Base-by-base conservation (phyloP, 441 rosid species). In the Euphorbia corollata region DNA sequence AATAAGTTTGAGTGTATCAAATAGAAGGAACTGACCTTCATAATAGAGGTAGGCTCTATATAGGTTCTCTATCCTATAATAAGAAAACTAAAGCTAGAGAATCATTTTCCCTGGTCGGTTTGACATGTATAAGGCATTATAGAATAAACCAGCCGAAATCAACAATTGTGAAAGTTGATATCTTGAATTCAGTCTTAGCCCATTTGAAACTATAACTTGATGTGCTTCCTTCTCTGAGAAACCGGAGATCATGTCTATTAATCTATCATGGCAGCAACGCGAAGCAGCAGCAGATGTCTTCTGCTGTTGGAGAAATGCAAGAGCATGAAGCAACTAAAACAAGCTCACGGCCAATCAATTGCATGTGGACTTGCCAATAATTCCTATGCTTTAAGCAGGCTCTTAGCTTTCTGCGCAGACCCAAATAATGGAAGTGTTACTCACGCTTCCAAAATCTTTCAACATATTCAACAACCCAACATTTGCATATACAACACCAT, bases 401-500 rank as follows among this genome's bases (percentile, higher is more conserved):
- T 82, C 45, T 54, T 84, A 64, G 82, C 79, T 27, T 77, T 80
- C 69, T 81, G 77, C 64, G 71, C 81, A 12, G 63, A 76, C 68
- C 75, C 78, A 15, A 43, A 2, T 38, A 73, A 61, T 36, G 82
- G 73, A 22, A 72, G 75, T 47, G 76, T 82, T 55, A 32, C 36
- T 56, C 66, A 82, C 36, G 76, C 79, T 1, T 68, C 78, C 73
- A 74, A 72, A 56, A 65, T 79, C 75, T 82, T 84, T 69, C 75
- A 19, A 61, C 72, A 38, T 66, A 77, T 84, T 63, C 78, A 75
- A 27, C 64, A 59, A 32, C 88, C 86, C 74, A 74, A 81, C 32
- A 68, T 79, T 66, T 78, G 82, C 69, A 78, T 84, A 65, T 78
- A 55, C 77, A 84, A 84, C 81, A 84, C 88, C 59, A 73, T 80